These are phyloP conservation scores for Cladosporium oxysporum DNA, from an alignment of 2,329 filamentous ascomycete species.

Conservation along the genomic window DNA sequence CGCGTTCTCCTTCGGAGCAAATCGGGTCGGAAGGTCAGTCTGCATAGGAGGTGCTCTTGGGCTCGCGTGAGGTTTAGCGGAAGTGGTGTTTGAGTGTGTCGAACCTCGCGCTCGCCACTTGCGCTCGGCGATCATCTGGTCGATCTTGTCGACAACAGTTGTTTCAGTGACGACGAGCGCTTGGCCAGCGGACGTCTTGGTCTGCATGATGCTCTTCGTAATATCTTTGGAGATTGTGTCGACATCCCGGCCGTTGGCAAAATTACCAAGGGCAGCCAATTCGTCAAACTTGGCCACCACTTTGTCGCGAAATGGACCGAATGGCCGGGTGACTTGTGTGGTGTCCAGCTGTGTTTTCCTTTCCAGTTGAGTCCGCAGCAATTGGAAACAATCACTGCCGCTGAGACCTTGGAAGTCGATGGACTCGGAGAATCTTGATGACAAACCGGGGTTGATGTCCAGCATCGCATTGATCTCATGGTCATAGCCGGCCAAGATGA, in stretches of 20 bases:
- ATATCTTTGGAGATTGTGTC: conserved; percentile 55
- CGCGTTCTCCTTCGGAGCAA: no score
- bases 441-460: conserved; percentile 62
- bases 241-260: conserved; percentile 67
- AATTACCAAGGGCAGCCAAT: conserved; percentile 51
- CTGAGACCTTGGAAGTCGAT: conserved; percentile 55
- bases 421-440: conserved; percentile 64
- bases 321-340: conserved; percentile 28
- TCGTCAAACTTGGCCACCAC: conserved; percentile 40
- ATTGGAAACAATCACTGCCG: conserved; percentile 34
- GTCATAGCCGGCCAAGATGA: conserved; percentile 70
- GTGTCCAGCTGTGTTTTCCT: conserved; percentile 38
- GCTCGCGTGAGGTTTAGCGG: neutral
- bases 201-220: conserved; percentile 43
- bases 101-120: conserved; percentile 21
- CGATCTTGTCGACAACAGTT: conserved; percentile 32
- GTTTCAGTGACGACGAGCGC: conserved; percentile 30
- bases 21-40: no score
- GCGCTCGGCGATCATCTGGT: conserved; percentile 40
- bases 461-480: conserved; percentile 66
- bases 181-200: conserved; percentile 23
- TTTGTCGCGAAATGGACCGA: conserved; percentile 21
- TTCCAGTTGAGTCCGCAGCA: conserved; percentile 43
- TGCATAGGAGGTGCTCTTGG: neutral
- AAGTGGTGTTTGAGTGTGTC: neutral